These are phyloP conservation scores for Leptosphaerulina australis DNA, from an alignment of 2,329 filamentous ascomycete species.

Conservation along the genomic window DNA sequence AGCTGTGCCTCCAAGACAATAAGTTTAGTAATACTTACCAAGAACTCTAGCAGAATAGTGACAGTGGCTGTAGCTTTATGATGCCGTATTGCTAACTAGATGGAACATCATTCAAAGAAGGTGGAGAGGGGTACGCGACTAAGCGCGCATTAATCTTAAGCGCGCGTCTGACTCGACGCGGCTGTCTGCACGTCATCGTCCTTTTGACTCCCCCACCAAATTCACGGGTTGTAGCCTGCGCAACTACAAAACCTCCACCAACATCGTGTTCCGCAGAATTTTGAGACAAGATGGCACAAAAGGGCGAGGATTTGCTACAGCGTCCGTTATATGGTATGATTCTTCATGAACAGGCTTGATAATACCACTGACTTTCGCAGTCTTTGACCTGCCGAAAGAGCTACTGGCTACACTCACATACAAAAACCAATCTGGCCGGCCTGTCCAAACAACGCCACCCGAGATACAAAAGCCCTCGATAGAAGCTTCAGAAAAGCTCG, in stretches of 20 bases:
- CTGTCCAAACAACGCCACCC: conserved; percentile 24
- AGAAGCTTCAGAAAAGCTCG: conserved; percentile 48
- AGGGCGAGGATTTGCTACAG: conserved; percentile 42
- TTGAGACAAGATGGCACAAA: conserved; percentile 35
- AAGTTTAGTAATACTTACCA: no score
- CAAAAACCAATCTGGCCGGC: conserved; percentile 50
- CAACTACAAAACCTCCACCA: background rate
- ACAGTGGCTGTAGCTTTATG: no score
- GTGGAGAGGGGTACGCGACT: no score
- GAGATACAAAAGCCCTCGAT: conserved; percentile 10
- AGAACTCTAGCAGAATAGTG: no score
- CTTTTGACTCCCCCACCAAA: conserved; percentile 22
- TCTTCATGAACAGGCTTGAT: background rate
- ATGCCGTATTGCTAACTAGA: no score
- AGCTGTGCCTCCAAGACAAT: no score
- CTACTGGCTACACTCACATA: conserved; percentile 71
- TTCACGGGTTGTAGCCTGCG: conserved; percentile 11
- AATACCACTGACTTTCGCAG: conserved; percentile 52
- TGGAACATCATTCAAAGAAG: no score
- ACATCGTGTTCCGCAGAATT: background rate
- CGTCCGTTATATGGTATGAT: conserved; percentile 48
- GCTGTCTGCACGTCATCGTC: conserved; percentile 20
- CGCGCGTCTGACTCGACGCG: conserved; percentile 11
- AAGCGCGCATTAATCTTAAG: background rate
- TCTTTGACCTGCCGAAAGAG: conserved; percentile 81